These are phyloP conservation scores for Amaranthus cruentus DNA, from an alignment of 148 eudicot species.

Conservation along the genomic window DNA sequence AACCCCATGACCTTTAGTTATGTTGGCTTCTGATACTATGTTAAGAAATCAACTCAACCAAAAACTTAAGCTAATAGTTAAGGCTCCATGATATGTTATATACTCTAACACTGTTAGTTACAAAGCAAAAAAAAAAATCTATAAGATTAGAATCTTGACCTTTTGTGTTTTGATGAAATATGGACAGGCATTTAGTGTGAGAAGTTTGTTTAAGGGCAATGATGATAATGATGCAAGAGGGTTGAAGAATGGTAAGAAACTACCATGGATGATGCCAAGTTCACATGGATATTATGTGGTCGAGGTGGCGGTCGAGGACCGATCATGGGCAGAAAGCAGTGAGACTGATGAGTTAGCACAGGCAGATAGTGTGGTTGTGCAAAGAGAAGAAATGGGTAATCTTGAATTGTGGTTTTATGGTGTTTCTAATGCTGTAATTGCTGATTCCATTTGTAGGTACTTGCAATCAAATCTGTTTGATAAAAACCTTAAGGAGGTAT, in stretches of 20 bases:
- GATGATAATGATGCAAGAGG: conserved; percentile 18
- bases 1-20: too few species aligned
- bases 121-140: too few species aligned
- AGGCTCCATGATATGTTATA: too few species aligned
- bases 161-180: conserved; percentile 3
- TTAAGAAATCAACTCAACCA: too few species aligned
- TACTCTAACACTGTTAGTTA: too few species aligned
- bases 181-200: conserved; percentile 37
- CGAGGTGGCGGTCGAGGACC: conserved; percentile 43
- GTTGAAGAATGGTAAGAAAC: conserved; percentile 22
- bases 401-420: conserved; percentile 66
- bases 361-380: conserved; percentile 45
- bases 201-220: conserved; percentile 21
- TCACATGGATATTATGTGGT: conserved; percentile 60
- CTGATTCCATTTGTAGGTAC: conserved; percentile 38
- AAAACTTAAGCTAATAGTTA: too few species aligned
- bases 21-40: too few species aligned
- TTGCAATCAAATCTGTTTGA: conserved; percentile 57
- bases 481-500: conserved; percentile 52
- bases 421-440: conserved; percentile 40
- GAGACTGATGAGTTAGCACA: conserved; percentile 11
- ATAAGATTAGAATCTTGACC: too few species aligned
- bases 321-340: conserved; percentile 18
- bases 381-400: conserved; percentile 55
- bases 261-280: conserved; percentile 62